Percentiles rank a stretch among this genome's conserved stretches.
These are phyloP conservation scores for Colletotrichum trifolii DNA, from an alignment of 2,329 filamentous ascomycete genomes.

Conservation along the genomic window DNA sequence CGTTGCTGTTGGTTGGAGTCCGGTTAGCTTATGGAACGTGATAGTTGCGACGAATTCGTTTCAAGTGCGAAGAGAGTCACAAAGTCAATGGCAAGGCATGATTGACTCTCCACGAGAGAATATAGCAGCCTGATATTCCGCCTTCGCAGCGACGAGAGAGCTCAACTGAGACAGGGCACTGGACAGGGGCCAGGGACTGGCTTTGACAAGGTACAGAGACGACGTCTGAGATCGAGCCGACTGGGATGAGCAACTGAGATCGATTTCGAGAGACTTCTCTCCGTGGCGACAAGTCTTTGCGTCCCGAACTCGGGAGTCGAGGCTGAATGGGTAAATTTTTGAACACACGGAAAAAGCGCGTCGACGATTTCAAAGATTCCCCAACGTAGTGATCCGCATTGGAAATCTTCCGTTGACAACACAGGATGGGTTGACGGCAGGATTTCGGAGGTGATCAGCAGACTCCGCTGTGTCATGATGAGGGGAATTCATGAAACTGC, in stretches of 20 bases:
- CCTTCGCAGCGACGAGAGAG: constrained; percentile 13
- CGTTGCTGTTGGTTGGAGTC: constrained; percentile 56
- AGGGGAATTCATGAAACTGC: constrained; percentile 2
- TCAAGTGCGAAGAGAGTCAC: background rate
- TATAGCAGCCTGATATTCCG: constrained; percentile 1
- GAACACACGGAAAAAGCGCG: no score
- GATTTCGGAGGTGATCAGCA: background rate
- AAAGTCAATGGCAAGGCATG: constrained; percentile 12
- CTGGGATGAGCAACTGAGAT: constrained; percentile 7
- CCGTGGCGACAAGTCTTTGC: no score
- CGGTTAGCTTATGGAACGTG: constrained; percentile 40
- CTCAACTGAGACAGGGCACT: constrained; percentile 21
- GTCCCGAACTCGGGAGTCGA: background rate
- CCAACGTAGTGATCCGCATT: no score
- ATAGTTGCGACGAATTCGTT: constrained; percentile 23
- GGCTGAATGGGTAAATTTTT: background rate
- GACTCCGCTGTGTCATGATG: constrained; percentile 2
- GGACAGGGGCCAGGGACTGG: constrained; percentile 8
- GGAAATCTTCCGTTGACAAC: background rate
- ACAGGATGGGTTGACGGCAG: background rate
- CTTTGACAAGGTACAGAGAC: constrained; percentile 16
- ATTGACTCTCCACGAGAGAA: constrained; percentile 6
- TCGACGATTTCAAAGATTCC: no score
- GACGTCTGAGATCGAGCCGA: constrained; percentile 29
- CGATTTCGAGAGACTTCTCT: background rate